Percentiles rank a stretch among this genome's conserved stretches.
Conservation (phyloP, 768 basidiomycete genomes). For the Boletus rufocinnamomeus region DNA sequence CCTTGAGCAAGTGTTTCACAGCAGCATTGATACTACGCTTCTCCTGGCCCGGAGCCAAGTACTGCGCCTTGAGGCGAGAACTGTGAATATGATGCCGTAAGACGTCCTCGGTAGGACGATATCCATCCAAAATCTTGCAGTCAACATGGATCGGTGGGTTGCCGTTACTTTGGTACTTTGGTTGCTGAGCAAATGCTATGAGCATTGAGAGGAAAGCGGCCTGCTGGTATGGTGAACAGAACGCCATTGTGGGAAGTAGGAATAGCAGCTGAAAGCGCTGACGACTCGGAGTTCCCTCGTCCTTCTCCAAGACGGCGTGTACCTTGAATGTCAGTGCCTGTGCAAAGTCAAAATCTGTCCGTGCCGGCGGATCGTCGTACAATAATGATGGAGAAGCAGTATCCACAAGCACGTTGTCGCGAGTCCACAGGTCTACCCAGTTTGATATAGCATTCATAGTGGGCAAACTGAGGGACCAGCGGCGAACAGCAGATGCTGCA, state of each 20-base stretch:
- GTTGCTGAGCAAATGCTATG: conserved; percentile 27
- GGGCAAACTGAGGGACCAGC: background rate
- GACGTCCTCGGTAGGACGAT: conserved; percentile 1
- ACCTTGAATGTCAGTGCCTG: background rate
- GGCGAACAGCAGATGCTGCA: background rate
- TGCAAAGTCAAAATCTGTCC: background rate
- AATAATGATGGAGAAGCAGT: background rate
- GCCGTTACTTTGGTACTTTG: background rate
- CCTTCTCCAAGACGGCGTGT: background rate
- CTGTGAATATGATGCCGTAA: background rate
- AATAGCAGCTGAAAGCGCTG: conserved; percentile 1
- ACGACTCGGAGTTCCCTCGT: background rate
- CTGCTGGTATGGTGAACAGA: conserved; percentile 12
- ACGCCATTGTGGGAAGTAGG: conserved; percentile 19
- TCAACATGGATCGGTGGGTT: conserved; percentile 1
- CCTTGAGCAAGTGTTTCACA: conserved; percentile 1
- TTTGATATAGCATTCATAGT: background rate
- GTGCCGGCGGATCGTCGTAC: background rate
- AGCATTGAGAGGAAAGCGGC: conserved; percentile 29
- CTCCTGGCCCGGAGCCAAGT: background rate
- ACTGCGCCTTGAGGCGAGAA: background rate
- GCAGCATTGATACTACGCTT: background rate
- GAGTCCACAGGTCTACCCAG: background rate
- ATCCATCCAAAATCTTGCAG: conserved; percentile 15
- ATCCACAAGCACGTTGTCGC: background rate